Evolutionary conservation across 2,329 filamentous ascomycete genomes (phyloP).

Genomic region (Fusarium xylarioides): DNA sequence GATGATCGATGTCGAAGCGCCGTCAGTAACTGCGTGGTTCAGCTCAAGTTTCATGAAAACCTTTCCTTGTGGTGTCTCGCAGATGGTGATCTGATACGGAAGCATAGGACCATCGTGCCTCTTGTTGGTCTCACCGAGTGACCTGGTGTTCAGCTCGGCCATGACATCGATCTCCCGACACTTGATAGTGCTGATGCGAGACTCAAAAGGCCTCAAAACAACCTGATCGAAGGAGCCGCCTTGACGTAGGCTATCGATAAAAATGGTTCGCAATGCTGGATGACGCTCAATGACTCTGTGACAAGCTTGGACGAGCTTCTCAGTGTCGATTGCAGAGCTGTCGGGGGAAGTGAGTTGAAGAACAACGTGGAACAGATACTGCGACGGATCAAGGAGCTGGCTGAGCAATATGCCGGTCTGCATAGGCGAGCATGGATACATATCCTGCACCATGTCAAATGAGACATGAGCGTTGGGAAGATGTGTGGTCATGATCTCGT

Average conservation of each 20-base stretch:
- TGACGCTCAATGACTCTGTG: constrained; percentile 41
- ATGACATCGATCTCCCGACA: constrained; percentile 39
- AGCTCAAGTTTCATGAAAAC: constrained; percentile 45
- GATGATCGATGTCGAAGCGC: constrained; percentile 43
- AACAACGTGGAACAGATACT: constrained; percentile 32
- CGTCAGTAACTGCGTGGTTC: constrained; percentile 49
- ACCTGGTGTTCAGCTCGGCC: constrained; percentile 30
- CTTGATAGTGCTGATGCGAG: constrained; percentile 9
- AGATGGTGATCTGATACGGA: constrained; percentile 41
- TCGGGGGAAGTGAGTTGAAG: constrained; percentile 4
- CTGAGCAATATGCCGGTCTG: constrained; percentile 51
- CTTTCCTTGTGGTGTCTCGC: constrained; percentile 21
- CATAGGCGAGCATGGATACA: constrained; percentile 52
- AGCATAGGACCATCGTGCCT: constrained; percentile 11
- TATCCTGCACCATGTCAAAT: constrained; percentile 42
- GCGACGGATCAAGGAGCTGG: constrained; percentile 36
- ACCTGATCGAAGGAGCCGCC: constrained; percentile 44
- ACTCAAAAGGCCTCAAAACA: constrained; percentile 13
- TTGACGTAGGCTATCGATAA: constrained; percentile 41
- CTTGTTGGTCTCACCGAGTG: constrained; percentile 26
- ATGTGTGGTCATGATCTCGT: constrained; percentile 31
- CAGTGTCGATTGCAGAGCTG: neutral
- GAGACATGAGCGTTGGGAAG: constrained; percentile 31
- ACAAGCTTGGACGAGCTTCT: constrained; percentile 20
- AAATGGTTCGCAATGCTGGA: constrained; percentile 45